Percentiles rank a stretch among this genome's conserved stretches.
Conservation (phyloP, 2,329 filamentous ascomycete genomes). For the Mycogone perniciosa region DNA sequence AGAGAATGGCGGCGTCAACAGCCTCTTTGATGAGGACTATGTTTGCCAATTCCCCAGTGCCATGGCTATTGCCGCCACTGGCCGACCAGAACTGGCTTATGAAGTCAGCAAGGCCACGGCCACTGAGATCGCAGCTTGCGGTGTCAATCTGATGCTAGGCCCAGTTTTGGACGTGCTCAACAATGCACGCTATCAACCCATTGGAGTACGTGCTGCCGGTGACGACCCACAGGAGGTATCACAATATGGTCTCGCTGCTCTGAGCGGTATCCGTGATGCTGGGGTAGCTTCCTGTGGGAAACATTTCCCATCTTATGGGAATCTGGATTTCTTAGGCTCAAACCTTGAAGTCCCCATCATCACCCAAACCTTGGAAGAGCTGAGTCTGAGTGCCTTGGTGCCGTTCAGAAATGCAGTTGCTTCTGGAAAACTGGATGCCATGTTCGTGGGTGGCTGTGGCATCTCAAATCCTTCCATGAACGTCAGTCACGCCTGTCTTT, state of each 20-base stretch:
- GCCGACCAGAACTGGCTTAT: conserved; percentile 77
- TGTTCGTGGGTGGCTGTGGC: conserved; percentile 93
- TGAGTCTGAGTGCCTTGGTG: conserved; percentile 84
- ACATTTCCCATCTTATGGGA: conserved; percentile 94
- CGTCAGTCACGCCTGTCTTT: conserved; percentile 90
- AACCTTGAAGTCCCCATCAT: conserved; percentile 91
- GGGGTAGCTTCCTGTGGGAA: conserved; percentile 88
- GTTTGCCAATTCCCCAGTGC: conserved; percentile 95
- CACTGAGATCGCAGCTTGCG: conserved; percentile 84
- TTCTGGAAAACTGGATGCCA: conserved; percentile 75
- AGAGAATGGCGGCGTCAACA: conserved; percentile 97
- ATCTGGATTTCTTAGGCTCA: conserved; percentile 86
- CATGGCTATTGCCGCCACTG: conserved; percentile 93
- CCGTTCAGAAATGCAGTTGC: conserved; percentile 87
- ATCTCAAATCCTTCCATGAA: conserved; percentile 90
- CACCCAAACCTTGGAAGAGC: conserved; percentile 85
- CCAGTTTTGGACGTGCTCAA: conserved; percentile 91
- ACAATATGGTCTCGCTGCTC: conserved; percentile 81
- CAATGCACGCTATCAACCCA: conserved; percentile 82
- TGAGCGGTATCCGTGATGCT: conserved; percentile 89
- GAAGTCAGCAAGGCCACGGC: conserved; percentile 90
- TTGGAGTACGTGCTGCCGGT: conserved; percentile 82
- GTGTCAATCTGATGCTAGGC: conserved; percentile 92
- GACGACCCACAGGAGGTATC: conserved; percentile 95
- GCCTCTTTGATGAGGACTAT: conserved; percentile 89